Conservation (phyloP, 140 eudicot genomes). For the Bidens hawaiensis region DNA sequence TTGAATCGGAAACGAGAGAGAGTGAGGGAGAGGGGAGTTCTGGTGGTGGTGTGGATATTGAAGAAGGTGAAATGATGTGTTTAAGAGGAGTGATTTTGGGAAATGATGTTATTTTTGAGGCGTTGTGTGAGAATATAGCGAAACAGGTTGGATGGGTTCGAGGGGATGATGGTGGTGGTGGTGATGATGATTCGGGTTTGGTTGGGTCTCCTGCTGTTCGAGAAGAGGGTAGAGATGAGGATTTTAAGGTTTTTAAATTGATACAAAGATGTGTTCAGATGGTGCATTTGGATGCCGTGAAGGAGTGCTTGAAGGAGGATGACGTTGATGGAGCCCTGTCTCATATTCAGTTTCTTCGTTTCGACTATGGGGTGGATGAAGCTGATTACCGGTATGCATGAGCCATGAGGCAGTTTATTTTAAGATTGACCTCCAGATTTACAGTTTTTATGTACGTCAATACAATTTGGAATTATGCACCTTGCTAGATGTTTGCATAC, state of each 20-base stretch:
- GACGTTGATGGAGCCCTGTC: constrained; percentile 55
- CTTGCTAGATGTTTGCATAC: not conserved
- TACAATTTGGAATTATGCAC: not conserved
- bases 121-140: constrained; percentile 60
- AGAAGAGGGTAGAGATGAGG: constrained; percentile 45
- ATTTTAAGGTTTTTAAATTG: constrained; percentile 42
- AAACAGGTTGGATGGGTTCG: constrained; percentile 43
- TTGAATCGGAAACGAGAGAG: constrained; percentile 35
- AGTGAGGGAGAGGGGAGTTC: constrained; percentile 27
- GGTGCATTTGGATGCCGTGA: constrained; percentile 80
- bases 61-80: constrained; percentile 50
- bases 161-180: constrained; percentile 30
- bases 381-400: constrained; percentile 75
- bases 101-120: constrained; percentile 59
- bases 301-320: constrained; percentile 45
- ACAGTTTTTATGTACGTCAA: constrained; percentile 2
- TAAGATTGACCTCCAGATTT: constrained; percentile 1
- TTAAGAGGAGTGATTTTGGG: constrained; percentile 64
- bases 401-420: constrained; percentile 11
- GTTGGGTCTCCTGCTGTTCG: constrained; percentile 39
- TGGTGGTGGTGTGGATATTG: constrained; percentile 32
- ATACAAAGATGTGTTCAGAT: constrained; percentile 62
- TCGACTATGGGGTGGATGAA: constrained; percentile 70
- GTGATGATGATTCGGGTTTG: constrained; percentile 54
- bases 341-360: constrained; percentile 69